These are phyloP conservation scores for Corchorus capsularis DNA, from an alignment of 345 rosid species.

Conservation along the genomic window DNA sequence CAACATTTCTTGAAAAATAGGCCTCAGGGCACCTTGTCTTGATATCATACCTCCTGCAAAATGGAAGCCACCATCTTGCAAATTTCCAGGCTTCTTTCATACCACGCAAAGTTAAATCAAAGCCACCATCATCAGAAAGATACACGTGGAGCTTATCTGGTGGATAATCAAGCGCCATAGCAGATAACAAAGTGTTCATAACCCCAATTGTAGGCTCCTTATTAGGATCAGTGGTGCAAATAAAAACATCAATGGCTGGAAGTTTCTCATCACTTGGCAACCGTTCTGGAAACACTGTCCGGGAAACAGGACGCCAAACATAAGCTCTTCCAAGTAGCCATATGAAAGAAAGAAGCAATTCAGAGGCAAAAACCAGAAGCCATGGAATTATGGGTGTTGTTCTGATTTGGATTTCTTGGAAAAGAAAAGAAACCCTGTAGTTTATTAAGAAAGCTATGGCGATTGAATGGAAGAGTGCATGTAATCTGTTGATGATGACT, in stretches of 20 bases:
- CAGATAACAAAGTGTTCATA: conserved; percentile 38
- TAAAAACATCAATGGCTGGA: conserved; percentile 35
- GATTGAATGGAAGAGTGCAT: conserved; percentile 32
- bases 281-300: conserved; percentile 42
- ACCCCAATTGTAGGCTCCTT: conserved; percentile 40
- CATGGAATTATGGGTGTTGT: conserved; percentile 18
- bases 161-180: conserved; percentile 44
- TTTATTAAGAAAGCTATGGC: conserved; percentile 37
- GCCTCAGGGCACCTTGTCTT: conserved; percentile 18
- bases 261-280: conserved; percentile 25
- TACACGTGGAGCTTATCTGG: conserved; percentile 36
- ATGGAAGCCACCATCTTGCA: conserved; percentile 55
- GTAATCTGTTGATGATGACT: conserved; percentile 33
- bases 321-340: conserved; percentile 41
- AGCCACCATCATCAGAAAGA: conserved; percentile 34
- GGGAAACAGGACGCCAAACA: conserved; percentile 39
- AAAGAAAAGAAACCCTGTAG: conserved; percentile 38
- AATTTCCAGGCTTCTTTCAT: conserved; percentile 45
- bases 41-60: conserved; percentile 40
- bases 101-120: conserved; percentile 38
- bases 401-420: not conserved
- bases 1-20: not conserved
- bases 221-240: conserved; percentile 37
- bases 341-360: conserved; percentile 33
- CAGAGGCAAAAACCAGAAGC: conserved; percentile 33